phyloP scores from a whole-genome alignment of 1,284 basidiomycete species.

The Leucoagaricus sp. region DNA sequence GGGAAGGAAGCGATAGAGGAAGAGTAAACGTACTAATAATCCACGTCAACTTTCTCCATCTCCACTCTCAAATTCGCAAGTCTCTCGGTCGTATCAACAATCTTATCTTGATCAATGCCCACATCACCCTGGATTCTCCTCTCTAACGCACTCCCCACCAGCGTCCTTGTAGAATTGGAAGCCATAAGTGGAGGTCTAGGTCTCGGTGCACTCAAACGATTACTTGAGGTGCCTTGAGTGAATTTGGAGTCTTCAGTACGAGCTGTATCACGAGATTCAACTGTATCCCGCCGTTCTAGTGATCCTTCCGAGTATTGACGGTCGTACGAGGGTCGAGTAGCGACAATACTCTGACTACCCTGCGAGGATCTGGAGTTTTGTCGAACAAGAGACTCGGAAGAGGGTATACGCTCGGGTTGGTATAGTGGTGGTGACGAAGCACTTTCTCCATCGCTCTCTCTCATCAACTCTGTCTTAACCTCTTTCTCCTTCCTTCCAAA shows the following conservation, averaged over 20 bases:
- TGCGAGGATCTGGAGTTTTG: slow-evolving; percentile 35
- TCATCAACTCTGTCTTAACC: slow-evolving; percentile 29
- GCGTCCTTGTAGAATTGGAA: slow-evolving; percentile 66
- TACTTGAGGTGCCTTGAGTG: too few relatives aligned
- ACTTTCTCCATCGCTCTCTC: neutral
- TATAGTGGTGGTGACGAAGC: too few relatives aligned
- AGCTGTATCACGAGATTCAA: slow-evolving; percentile 31
- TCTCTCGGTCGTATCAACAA: slow-evolving; percentile 47
- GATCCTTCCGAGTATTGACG: slow-evolving; percentile 23
- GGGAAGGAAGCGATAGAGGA: too few relatives aligned
- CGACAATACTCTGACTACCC: slow-evolving; percentile 1
- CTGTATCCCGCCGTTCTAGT: slow-evolving; percentile 31
- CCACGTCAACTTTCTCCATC: slow-evolving; percentile 75
- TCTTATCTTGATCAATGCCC: slow-evolving; percentile 52
- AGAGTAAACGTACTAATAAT: slow-evolving; percentile 89
- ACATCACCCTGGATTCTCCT: slow-evolving; percentile 62
- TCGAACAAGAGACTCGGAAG: slow-evolving; percentile 25
- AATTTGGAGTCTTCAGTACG: slow-evolving; percentile 27
- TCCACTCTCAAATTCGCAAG: slow-evolving; percentile 67
- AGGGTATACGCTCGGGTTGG: slow-evolving; percentile 15
- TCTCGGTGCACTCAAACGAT: too few relatives aligned
- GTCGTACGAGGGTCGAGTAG: neutral
- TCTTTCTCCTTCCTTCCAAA: slow-evolving; percentile 57
- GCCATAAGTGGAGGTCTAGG: slow-evolving; percentile 49
- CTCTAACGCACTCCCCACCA: slow-evolving; percentile 69